These are phyloP conservation scores for Mycena olivaceomarginata DNA, from an alignment of 768 basidiomycete species.

Conservation along the genomic window DNA sequence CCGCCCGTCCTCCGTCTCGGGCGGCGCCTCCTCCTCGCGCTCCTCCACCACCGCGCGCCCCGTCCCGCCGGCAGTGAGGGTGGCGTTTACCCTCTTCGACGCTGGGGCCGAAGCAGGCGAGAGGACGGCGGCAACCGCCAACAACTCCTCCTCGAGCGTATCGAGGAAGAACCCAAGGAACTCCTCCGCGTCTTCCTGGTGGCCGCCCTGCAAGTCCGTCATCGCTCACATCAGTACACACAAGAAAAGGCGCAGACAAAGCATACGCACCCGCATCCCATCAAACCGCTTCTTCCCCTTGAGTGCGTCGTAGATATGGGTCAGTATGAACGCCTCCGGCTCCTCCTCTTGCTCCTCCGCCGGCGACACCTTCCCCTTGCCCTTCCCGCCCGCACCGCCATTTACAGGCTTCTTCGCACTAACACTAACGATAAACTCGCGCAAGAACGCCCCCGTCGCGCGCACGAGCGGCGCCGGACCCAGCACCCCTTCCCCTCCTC, in stretches of 20 bases:
- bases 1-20: conserved; percentile 83
- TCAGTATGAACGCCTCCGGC: conserved; percentile 87
- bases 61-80: background rate
- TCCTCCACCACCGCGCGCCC: conserved; percentile 60
- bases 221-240: background rate
- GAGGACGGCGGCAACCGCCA: conserved; percentile 75
- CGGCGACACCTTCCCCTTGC: conserved; percentile 61
- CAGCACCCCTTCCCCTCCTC: conserved; percentile 43
- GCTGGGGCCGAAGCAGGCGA: conserved; percentile 55
- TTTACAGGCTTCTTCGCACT: conserved; percentile 49
- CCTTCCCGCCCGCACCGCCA: conserved; percentile 46
- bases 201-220: conserved; percentile 76
- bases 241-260: conserved; percentile 9
- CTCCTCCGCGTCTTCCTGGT: conserved; percentile 99
- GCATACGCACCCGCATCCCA: conserved; percentile 85
- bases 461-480: conserved; percentile 73
- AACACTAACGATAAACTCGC: conserved; percentile 74
- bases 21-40: conserved; percentile 61
- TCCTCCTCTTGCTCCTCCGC: conserved; percentile 69
- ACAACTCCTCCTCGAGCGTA: conserved; percentile 94
- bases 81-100: background rate
- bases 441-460: conserved; percentile 84
- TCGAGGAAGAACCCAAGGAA: conserved; percentile 98
- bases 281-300: conserved; percentile 96
- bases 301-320: conserved; percentile 93